Conservation (phyloP, 192 early-diverging fungal genomes). For the Coemansia sp. region DNA sequence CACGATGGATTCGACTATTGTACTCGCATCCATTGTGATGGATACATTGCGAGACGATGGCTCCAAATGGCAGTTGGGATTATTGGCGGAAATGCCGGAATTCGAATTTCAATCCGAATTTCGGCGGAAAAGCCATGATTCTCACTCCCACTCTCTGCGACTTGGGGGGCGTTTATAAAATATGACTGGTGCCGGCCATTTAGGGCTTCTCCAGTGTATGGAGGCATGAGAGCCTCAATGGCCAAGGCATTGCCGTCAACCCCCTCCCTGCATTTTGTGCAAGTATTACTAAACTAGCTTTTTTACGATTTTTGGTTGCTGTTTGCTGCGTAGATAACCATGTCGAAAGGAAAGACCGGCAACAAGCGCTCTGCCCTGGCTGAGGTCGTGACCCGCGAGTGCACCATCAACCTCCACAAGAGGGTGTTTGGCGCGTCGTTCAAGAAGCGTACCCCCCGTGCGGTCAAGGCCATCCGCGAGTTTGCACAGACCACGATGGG, state of each 20-base stretch:
- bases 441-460: conserved; percentile 96
- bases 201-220: not conserved
- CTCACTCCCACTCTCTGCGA: not conserved
- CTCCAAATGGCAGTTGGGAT: not conserved
- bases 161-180: not conserved
- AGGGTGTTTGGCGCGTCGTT: conserved; percentile 77
- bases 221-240: not conserved
- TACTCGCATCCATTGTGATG: not conserved
- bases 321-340: conserved; percentile 32
- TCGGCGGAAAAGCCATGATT: not conserved
- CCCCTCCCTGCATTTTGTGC: not conserved
- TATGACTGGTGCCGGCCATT: not conserved
- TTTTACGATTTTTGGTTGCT: not conserved
- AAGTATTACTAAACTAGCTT: not conserved
- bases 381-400: conserved; percentile 96
- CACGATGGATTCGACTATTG: not conserved
- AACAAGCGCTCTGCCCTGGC: conserved; percentile 79
- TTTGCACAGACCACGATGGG: conserved; percentile 94
- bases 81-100: not conserved
- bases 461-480: conserved; percentile 88
- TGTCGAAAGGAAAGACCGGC: conserved; percentile 72
- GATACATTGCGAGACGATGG: not conserved
- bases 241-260: not conserved
- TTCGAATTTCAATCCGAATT: not conserved
- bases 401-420: conserved; percentile 99